Evolutionary conservation across 2,329 filamentous ascomycete species (phyloP).

Genomic region (Fusarium scirpi): DNA sequence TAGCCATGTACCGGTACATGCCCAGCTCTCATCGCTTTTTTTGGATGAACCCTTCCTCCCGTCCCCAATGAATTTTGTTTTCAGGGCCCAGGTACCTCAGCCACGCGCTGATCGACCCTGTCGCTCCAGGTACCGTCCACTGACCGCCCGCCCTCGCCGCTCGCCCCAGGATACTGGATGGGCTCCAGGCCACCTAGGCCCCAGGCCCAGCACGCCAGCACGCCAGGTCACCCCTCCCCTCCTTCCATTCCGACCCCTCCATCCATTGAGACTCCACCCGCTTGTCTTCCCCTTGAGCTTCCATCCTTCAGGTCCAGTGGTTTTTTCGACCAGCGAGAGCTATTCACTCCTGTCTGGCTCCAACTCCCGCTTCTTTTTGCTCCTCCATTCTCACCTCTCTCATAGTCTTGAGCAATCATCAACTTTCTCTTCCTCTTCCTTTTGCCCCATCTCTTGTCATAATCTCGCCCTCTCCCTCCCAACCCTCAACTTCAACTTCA

Average conservation of each 20-base stretch:
- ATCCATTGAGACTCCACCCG: slow-evolving; percentile 34
- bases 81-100: slow-evolving; percentile 40
- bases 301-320: slow-evolving; percentile 42
- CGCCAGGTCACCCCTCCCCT: slow-evolving; percentile 30
- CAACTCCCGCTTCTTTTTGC: slow-evolving; percentile 39
- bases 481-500: slow-evolving; percentile 39
- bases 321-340: slow-evolving; percentile 46
- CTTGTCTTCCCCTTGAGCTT: slow-evolving; percentile 48
- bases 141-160: slow-evolving; percentile 30
- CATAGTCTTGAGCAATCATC: slow-evolving; percentile 36
- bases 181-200: background rate
- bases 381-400: slow-evolving; percentile 40
- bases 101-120: slow-evolving; percentile 21
- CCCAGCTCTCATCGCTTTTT: slow-evolving; percentile 45
- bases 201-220: background rate
- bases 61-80: slow-evolving; percentile 37
- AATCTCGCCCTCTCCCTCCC: slow-evolving; percentile 36
- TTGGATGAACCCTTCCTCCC: slow-evolving; percentile 22
- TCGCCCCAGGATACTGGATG: slow-evolving; percentile 15
- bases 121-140: slow-evolving; percentile 33
- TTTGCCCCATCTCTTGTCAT: slow-evolving; percentile 39
- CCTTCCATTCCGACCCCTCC: slow-evolving; percentile 41
- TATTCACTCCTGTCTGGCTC: slow-evolving; percentile 38
- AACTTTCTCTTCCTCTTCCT: slow-evolving; percentile 29
- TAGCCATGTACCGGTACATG: slow-evolving; percentile 41